Percentiles rank a stretch among this genome's conserved stretches.
These are phyloP conservation scores for Amanita polypyramis DNA, from an alignment of 768 basidiomycete genomes.

Conservation along the genomic window DNA sequence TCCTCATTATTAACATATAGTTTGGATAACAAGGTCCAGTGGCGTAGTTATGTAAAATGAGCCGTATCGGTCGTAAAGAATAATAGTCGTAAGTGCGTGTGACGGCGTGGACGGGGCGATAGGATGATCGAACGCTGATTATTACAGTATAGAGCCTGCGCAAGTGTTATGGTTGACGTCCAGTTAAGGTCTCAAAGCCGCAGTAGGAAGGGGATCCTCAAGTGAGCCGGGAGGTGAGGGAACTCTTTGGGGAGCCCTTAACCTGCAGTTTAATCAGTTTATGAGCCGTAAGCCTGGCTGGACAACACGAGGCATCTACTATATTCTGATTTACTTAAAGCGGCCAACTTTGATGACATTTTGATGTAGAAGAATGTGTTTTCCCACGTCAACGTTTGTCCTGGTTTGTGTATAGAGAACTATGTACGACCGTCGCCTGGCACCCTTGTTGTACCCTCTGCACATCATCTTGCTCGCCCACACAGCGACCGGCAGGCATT, in stretches of 20 bases:
- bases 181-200: not conserved
- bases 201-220: not conserved
- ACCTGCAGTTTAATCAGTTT: conserved; percentile 4
- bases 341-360: not conserved
- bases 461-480: too few species aligned
- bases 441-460: too few species aligned
- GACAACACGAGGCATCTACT: conserved; percentile 7
- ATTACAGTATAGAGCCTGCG: not conserved
- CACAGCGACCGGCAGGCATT: too few species aligned
- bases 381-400: conserved; percentile 1
- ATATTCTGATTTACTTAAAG: not conserved
- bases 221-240: not conserved
- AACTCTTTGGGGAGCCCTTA: not conserved
- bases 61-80: not conserved
- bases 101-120: not conserved
- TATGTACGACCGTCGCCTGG: not conserved
- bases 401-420: not conserved
- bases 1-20: not conserved
- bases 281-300: conserved; percentile 3
- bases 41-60: not conserved
- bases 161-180: not conserved
- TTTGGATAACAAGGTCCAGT: not conserved
- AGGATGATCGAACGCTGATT: conserved; percentile 1
- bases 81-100: conserved; percentile 6
- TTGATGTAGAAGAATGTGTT: not conserved